phyloP scores from a whole-genome alignment of 768 basidiomycete genomes.

The Tubosaeta sp. region DNA sequence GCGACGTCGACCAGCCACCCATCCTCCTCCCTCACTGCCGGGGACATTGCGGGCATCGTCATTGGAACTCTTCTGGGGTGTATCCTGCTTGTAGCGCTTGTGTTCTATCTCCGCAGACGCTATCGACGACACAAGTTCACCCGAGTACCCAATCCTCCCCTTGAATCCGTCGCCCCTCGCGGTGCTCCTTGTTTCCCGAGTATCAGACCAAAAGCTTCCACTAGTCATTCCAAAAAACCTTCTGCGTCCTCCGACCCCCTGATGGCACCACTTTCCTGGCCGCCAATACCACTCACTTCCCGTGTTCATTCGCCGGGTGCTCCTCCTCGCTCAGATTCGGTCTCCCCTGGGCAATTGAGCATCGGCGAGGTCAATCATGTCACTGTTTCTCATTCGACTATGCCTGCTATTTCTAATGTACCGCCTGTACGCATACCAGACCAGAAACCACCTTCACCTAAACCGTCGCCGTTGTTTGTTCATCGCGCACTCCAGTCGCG shows the following conservation, averaged over 20 bases:
- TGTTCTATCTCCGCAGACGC: slow-evolving; percentile 12
- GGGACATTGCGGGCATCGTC: slow-evolving; percentile 18
- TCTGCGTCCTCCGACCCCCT: slow-evolving; percentile 25
- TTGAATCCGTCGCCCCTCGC: not conserved
- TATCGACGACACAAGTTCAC: slow-evolving; percentile 10
- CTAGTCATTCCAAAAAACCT: slow-evolving; percentile 8
- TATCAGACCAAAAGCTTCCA: not conserved
- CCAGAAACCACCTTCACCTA: not conserved
- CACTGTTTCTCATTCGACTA: not conserved
- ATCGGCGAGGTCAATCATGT: slow-evolving; percentile 4
- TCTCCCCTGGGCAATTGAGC: not conserved
- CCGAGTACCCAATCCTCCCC: slow-evolving; percentile 13
- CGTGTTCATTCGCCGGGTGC: not conserved
- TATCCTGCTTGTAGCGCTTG: slow-evolving; percentile 9
- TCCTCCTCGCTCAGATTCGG: slow-evolving; percentile 1
- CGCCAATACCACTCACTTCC: slow-evolving; percentile 3
- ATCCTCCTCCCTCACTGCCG: slow-evolving; percentile 4
- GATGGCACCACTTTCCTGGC: slow-evolving; percentile 10
- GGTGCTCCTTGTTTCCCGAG: not conserved
- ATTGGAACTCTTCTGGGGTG: slow-evolving; percentile 16
- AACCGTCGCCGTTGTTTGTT: slow-evolving; percentile 11
- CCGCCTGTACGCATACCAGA: slow-evolving; percentile 6
- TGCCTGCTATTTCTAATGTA: not conserved
- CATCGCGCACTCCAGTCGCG: slow-evolving; percentile 21
- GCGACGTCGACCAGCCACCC: not conserved